phyloP scores from a whole-genome alignment of 768 basidiomycete genomes.

The Asterophora lycoperdoides region DNA sequence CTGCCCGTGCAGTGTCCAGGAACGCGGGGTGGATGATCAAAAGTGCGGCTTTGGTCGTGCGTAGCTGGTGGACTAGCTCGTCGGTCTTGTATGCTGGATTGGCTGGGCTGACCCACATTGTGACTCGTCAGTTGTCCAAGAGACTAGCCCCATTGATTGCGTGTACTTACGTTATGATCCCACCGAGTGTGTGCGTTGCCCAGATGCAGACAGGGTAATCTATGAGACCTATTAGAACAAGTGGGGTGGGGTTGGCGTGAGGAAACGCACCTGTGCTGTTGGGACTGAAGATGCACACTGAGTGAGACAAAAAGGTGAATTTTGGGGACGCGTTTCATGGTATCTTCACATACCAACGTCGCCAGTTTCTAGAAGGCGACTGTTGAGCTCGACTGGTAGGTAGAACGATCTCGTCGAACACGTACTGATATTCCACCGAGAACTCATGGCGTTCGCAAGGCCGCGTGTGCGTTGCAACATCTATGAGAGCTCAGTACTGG shows the following conservation, averaged over 20 bases:
- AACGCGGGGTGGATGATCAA: conserved; percentile 46
- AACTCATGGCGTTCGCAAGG: conserved; percentile 50
- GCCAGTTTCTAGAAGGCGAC: conserved; percentile 33
- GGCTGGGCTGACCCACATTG: conserved; percentile 39
- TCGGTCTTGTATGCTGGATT: conserved; percentile 57
- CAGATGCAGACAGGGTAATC: conserved; percentile 55
- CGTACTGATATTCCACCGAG: conserved; percentile 47
- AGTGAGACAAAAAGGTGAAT: not conserved
- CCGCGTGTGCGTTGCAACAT: conserved; percentile 40
- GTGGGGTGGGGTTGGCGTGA: not conserved
- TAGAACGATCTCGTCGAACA: not conserved
- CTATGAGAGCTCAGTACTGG: conserved; percentile 19
- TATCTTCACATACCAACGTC: conserved; percentile 43
- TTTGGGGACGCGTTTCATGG: not conserved
- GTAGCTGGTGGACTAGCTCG: conserved; percentile 57
- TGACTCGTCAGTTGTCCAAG: not conserved
- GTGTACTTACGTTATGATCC: conserved; percentile 47
- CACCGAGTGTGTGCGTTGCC: conserved; percentile 58
- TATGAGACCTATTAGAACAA: conserved; percentile 18
- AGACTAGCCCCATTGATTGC: not conserved
- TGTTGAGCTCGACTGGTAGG: not conserved
- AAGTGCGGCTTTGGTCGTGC: conserved; percentile 41
- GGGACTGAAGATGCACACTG: conserved; percentile 62
- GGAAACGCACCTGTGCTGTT: conserved; percentile 52
- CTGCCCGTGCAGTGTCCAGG: conserved; percentile 39